Evolutionary conservation across 352 stramenopile species (phyloP).

Genomic region (Globisporangium cystogenes): DNA sequence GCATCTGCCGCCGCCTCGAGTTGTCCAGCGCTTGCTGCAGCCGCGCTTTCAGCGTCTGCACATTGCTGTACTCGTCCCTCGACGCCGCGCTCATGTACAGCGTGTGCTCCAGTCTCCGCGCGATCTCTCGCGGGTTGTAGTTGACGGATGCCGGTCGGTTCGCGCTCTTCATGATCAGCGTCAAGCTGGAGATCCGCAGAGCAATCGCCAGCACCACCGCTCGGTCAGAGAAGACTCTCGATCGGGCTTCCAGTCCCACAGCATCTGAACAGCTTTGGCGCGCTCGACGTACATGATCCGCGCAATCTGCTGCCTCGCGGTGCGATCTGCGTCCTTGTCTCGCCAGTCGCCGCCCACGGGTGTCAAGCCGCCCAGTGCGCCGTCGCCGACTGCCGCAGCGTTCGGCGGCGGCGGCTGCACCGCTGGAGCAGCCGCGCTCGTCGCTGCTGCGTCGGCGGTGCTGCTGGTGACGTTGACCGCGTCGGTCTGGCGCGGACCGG

Average conservation of each 20-base stretch:
- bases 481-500: constrained; percentile 8
- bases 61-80: constrained; percentile 84
- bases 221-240: neutral
- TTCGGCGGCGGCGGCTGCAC: neutral
- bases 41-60: constrained; percentile 78
- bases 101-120: constrained; percentile 75
- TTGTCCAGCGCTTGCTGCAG: constrained; percentile 85
- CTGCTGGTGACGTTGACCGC: constrained; percentile 11
- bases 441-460: constrained; percentile 3
- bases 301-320: constrained; percentile 79
- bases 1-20: constrained; percentile 69
- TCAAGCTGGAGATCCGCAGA: constrained; percentile 45
- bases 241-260: no score
- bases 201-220: neutral
- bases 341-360: constrained; percentile 52
- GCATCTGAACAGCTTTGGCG: no score
- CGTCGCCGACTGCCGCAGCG: constrained; percentile 16
- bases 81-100: constrained; percentile 84
- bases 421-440: constrained; percentile 8
- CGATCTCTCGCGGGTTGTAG: constrained; percentile 87
- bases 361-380: neutral
- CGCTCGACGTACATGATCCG: constrained; percentile 74
- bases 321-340: constrained; percentile 80
- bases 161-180: constrained; percentile 87
- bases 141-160: constrained; percentile 84